Conservation (phyloP, 176 grass and related monocot genomes). For the Thinopyrum elongatum region DNA sequence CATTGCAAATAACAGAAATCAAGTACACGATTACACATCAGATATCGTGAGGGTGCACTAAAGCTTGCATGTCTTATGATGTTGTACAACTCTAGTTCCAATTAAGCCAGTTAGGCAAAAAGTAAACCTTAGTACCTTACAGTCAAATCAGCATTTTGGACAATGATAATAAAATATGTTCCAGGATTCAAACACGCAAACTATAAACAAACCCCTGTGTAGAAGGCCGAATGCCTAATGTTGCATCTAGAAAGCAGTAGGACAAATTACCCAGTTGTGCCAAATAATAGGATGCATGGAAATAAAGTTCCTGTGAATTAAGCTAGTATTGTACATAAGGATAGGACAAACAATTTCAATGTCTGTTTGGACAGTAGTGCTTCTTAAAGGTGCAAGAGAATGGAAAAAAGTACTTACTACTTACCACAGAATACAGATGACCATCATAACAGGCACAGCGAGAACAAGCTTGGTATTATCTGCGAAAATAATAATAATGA, state of each 20-base stretch:
- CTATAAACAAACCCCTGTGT: neutral
- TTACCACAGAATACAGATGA: neutral
- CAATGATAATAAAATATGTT: neutral
- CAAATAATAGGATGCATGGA: neutral
- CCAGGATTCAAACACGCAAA: neutral
- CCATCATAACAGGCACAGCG: neutral
- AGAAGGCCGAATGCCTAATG: neutral
- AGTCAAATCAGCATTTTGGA: neutral
- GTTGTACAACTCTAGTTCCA: neutral
- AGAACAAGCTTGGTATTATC: conserved; percentile 15
- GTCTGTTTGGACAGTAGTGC: neutral
- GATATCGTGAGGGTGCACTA: neutral
- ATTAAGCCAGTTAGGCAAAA: neutral
- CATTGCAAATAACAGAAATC: neutral
- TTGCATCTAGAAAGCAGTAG: neutral
- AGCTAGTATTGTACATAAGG: neutral
- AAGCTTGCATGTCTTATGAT: neutral
- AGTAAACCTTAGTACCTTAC: neutral
- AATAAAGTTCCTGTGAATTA: neutral
- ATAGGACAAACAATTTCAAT: conserved; percentile 14
- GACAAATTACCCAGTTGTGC: neutral
- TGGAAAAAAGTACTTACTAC: neutral
- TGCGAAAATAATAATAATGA: neutral
- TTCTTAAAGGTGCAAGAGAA: neutral
- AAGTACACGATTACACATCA: neutral